A percentile compares a stretch with the other conserved stretches of the same genome.
Conservation (phyloP, 2,329 filamentous ascomycete genomes). For the Monilinia fructicola region DNA sequence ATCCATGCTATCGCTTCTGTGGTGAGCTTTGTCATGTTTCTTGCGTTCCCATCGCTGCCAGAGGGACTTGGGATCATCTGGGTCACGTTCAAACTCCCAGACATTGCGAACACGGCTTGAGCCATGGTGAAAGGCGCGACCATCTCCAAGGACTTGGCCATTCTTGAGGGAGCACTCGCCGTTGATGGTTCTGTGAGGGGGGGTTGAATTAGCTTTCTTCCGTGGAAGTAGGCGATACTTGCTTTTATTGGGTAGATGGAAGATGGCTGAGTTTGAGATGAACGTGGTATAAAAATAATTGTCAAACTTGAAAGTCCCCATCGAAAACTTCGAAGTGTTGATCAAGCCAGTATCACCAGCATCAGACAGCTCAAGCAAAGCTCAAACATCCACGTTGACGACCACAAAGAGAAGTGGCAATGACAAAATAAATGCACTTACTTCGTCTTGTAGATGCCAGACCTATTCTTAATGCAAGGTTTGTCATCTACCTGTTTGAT, state of each 20-base stretch:
- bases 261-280: fast-evolving
- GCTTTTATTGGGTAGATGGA: not conserved
- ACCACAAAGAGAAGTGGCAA: not conserved
- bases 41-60: not conserved
- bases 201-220: not conserved
- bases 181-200: not conserved
- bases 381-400: not conserved
- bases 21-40: not conserved
- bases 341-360: not conserved
- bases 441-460: not conserved
- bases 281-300: not conserved
- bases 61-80: not conserved
- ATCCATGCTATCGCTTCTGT: constrained; percentile 2
- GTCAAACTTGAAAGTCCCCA: not conserved
- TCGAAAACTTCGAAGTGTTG: not conserved
- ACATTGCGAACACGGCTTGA: not conserved
- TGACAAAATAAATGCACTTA: not conserved
- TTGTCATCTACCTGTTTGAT: not conserved
- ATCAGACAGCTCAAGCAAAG: no score
- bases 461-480: not conserved
- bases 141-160: not conserved
- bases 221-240: no score
- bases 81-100: constrained; percentile 7
- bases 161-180: not conserved
- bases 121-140: constrained; percentile 2